Evolutionary conservation across 768 basidiomycete genomes (phyloP), one percentile per base, ranked within the genome.

Genomic region (Pulveroboletus sp.): DNA sequence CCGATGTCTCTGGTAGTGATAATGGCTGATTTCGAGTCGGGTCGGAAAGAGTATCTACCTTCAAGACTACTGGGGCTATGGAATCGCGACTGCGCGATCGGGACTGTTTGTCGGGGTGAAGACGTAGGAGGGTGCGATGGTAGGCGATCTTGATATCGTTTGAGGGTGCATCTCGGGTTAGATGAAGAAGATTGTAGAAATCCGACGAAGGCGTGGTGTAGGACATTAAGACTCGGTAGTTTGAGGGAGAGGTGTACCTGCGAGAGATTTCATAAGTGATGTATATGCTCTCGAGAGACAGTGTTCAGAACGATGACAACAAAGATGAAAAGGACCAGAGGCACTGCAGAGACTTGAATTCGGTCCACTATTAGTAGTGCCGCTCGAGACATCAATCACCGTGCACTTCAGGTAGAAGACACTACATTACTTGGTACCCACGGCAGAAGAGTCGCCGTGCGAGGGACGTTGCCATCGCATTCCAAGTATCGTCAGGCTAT

Each of bases 101-200:
- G 27, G 51, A 28, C 9, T 58, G 70, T 58, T 81, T 83, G 71
- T 83, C 82, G 0, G 89, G 89, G 50, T 92, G 89, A 39, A 70
- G 71, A 39, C 66, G 72, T 6, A 89, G 71, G 30, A 92, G 78
- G 8, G 77, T 76, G 28, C 76, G 78, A 58, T 82, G 88, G 63
- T 89, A 89, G 8, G 81, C 88, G 10, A 69, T 57, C 67, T 88
- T 92, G 64, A 91, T 76, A 44, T 87, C 78, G 21, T 67, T 58
- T 6, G 62, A 39, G 2, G 79, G 71, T 15, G 83, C 81, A 62
- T 78, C 64, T 28, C 63, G 73, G 3, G 76, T 53, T 40, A 88
- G 55, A 8, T 71, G 67, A 50, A 91, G 80, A 38, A 88, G 58
- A 21, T 65, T 63, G 67, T 90, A 91, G 60, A 78, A 84, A 69